Evolutionary conservation across 2,329 filamentous ascomycete genomes (phyloP).

Genomic region (Shiraia bambusicola): DNA sequence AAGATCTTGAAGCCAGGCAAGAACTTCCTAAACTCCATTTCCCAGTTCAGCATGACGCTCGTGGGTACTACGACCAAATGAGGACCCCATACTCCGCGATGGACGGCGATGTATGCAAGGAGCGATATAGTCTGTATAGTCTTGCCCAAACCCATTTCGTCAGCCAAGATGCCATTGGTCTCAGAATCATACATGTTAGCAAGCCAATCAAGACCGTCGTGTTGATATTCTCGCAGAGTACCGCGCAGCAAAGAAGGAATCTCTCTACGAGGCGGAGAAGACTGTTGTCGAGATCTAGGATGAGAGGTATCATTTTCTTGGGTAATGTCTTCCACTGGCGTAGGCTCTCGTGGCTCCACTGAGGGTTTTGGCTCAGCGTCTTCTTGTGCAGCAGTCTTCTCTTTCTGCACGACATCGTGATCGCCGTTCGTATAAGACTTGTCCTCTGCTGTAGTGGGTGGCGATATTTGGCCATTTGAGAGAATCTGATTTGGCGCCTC

Average conservation of each 20-base stretch:
- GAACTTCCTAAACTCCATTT: slow-evolving; percentile 99
- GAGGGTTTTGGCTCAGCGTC: slow-evolving; percentile 8
- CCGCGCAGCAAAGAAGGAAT: slow-evolving; percentile 71
- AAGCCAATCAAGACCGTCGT: slow-evolving; percentile 96
- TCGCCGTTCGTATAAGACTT: slow-evolving; percentile 32
- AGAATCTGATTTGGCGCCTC: slow-evolving; percentile 23
- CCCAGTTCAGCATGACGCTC: slow-evolving; percentile 99
- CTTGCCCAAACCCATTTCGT: slow-evolving; percentile 98
- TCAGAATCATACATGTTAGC: slow-evolving; percentile 87
- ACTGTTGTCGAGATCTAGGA: slow-evolving; percentile 30
- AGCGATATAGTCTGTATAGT: slow-evolving; percentile 97
- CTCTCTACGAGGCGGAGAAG: slow-evolving; percentile 36
- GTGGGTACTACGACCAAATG: slow-evolving; percentile 96
- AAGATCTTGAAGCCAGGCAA: slow-evolving; percentile 97
- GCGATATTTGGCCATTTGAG: slow-evolving; percentile 36
- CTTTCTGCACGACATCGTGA: slow-evolving; percentile 2
- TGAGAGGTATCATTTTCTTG: slow-evolving; percentile 16
- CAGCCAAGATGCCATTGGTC: slow-evolving; percentile 93
- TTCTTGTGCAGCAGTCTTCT: slow-evolving; percentile 17
- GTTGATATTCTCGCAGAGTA: slow-evolving; percentile 91
- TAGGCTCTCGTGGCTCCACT: slow-evolving; percentile 16
- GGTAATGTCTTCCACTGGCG: slow-evolving; percentile 14
- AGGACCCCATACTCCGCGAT: slow-evolving; percentile 90
- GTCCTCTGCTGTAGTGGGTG: slow-evolving; percentile 47
- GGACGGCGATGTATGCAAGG: slow-evolving; percentile 85